Evolutionary conservation across 208 protist species (phyloP).

Genomic region (Phytomonas serpens): DNA sequence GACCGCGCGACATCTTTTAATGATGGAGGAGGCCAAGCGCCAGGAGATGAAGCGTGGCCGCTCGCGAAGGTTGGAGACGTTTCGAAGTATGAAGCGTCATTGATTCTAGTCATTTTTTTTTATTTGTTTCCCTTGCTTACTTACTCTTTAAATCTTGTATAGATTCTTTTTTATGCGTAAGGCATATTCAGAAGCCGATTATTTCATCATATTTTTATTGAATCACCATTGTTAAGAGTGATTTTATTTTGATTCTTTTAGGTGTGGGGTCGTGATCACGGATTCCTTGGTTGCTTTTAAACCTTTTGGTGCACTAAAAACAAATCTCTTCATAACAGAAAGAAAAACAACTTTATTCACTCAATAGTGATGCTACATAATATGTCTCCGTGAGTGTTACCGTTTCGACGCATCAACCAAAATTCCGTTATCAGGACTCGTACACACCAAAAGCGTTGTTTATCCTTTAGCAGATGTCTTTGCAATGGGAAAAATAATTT

Average conservation of each 20-base stretch:
- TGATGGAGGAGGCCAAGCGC: constrained; percentile 40
- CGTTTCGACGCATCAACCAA: background rate
- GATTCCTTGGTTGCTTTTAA: background rate
- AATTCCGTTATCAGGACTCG: background rate
- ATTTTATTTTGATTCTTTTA: background rate
- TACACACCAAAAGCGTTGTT: background rate
- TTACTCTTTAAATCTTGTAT: background rate
- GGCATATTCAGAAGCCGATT: background rate
- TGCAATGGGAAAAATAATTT: background rate
- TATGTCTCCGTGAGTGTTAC: background rate
- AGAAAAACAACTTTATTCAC: background rate
- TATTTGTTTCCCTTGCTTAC: background rate
- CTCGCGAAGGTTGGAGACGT: constrained; percentile 25
- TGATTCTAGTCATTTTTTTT: constrained; percentile 13
- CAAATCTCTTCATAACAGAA: background rate
- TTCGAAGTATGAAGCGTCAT: constrained; percentile 42
- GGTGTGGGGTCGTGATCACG: background rate
- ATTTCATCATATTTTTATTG: background rate
- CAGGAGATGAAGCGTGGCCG: constrained; percentile 35
- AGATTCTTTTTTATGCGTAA: background rate
- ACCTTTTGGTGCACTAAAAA: background rate
- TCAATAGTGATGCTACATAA: background rate
- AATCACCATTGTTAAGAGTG: background rate
- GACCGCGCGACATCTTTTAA: constrained; percentile 47
- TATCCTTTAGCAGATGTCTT: background rate